Conservation (phyloP, 2,329 filamentous ascomycete species). For the Ophiostoma australiae region DNA sequence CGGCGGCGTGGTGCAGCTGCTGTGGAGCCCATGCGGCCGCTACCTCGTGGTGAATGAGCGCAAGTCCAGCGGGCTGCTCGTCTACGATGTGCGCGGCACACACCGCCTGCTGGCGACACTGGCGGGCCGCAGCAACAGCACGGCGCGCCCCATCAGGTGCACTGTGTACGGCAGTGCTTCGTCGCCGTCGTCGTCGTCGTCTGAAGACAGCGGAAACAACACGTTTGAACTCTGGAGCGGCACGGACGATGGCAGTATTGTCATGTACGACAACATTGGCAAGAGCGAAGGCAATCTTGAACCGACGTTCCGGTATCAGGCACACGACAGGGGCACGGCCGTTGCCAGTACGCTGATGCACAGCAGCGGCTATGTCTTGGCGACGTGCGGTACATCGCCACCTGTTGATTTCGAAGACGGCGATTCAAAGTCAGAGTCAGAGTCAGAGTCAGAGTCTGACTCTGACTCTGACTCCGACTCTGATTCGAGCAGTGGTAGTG, state of each 20-base stretch:
- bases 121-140: conserved; percentile 44
- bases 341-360: conserved; percentile 50
- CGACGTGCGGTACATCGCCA: conserved; percentile 54
- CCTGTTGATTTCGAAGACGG: conserved; percentile 13
- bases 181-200: neutral
- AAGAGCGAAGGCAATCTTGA: conserved; percentile 40
- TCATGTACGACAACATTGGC: conserved; percentile 56
- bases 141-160: conserved; percentile 53
- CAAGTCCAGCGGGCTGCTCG: conserved; percentile 49
- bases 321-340: conserved; percentile 39
- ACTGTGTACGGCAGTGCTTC: conserved; percentile 46
- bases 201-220: conserved; percentile 24
- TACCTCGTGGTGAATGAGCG: conserved; percentile 61
- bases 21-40: conserved; percentile 59
- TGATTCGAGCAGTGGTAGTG: conserved; percentile 12
- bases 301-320: conserved; percentile 48
- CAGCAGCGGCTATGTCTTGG: conserved; percentile 50
- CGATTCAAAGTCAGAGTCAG: neutral
- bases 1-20: conserved; percentile 56
- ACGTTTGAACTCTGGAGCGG: conserved; percentile 60
- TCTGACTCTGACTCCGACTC: neutral
- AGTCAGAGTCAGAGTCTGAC: neutral
- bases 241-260: conserved; percentile 49
- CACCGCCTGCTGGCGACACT: conserved; percentile 53
- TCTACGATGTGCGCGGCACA: conserved; percentile 59